Evolutionary conservation across 1,284 basidiomycete genomes (phyloP).

Genomic region (Trichosporon sp.): DNA sequence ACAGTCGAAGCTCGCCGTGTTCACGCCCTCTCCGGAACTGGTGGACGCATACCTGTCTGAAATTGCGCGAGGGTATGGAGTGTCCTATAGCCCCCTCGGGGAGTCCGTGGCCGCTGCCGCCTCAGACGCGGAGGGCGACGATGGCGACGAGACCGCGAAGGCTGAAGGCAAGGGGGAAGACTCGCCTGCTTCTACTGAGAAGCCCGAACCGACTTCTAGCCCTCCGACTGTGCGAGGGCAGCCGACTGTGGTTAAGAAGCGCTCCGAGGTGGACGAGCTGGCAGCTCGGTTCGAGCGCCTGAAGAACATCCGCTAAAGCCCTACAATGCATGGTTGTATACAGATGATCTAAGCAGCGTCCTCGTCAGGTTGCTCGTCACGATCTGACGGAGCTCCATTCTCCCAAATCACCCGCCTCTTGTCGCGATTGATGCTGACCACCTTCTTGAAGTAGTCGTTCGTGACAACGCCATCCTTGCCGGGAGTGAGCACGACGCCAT

Average conservation of each 20-base stretch:
- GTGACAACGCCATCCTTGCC: slow-evolving; percentile 45
- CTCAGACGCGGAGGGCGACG: neutral
- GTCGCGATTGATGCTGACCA: slow-evolving; percentile 38
- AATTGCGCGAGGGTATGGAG: slow-evolving; percentile 82
- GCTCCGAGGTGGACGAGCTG: slow-evolving; percentile 49
- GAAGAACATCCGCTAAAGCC: slow-evolving; percentile 41
- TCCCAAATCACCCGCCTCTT: slow-evolving; percentile 45
- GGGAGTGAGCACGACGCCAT: slow-evolving; percentile 55
- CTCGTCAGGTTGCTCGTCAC: slow-evolving; percentile 23
- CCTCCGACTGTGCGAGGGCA: neutral
- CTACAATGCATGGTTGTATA: neutral
- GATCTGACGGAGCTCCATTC: slow-evolving; percentile 41
- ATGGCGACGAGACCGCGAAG: slow-evolving; percentile 24
- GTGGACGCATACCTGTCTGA: slow-evolving; percentile 85
- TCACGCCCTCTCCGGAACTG: slow-evolving; percentile 70
- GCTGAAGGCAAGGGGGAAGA: slow-evolving; percentile 24
- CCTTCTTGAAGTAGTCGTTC: slow-evolving; percentile 47
- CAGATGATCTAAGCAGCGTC: neutral
- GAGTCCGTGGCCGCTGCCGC: neutral
- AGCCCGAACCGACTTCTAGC: neutral
- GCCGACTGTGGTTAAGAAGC: slow-evolving; percentile 36
- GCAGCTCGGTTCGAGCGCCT: slow-evolving; percentile 50
- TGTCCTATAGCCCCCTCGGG: slow-evolving; percentile 63
- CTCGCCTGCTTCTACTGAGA: neutral
- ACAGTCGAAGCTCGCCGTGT: slow-evolving; percentile 65